Evolutionary conservation across 106 monocot species (phyloP), one percentile per base, ranked within the genome.

Genomic region (Alisma plantagoaquatica): DNA sequence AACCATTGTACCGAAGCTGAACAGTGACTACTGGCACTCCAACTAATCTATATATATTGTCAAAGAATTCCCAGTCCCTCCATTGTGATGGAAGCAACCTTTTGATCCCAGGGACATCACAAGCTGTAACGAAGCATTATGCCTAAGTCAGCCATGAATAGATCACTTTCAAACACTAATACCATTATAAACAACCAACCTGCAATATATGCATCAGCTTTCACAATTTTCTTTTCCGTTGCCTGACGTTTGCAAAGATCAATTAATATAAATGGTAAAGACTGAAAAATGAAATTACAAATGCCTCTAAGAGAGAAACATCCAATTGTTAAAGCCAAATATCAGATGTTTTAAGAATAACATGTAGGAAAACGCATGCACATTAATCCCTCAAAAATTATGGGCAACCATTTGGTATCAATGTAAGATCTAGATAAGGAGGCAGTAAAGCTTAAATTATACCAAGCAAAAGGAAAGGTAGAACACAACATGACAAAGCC

Each of bases 31-130:
- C 94, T 27, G 94, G 94, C 33, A 96, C 94, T 43, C 94, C 94
- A 62, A 81, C 84, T 61, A 96, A 60, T 63, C 84, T 75, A 60
- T 87, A 96, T 19, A 88, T 62, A 27, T 96, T 89, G 43, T 96
- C 71, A 78, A 94, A 88, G 15, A 71, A 41, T 19, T 89, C 81
- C 88, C 80, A 84, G 47, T 84, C 64, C 58, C 88, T 88, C 94
- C 94, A 96, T 33, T 84, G 68, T 47, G 75, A 49, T 63, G 94
- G 88, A 64, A 96, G 61, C 44, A 96, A 60, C 75, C 73, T 88
- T 73, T 96, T 96, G 31, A 96, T 96, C 48, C 94, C 94, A 72
- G 94, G 94, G 27, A 96, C 88, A 78, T 96, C 94, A 66, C 88
- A 96, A 14, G 94, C 94, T 96, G 75, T 22, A 53, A 77, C 26